Percentiles rank a stretch among this genome's conserved stretches.
Conservation (phyloP, 1,284 basidiomycete genomes). For the Macrocystidia cucumis region DNA sequence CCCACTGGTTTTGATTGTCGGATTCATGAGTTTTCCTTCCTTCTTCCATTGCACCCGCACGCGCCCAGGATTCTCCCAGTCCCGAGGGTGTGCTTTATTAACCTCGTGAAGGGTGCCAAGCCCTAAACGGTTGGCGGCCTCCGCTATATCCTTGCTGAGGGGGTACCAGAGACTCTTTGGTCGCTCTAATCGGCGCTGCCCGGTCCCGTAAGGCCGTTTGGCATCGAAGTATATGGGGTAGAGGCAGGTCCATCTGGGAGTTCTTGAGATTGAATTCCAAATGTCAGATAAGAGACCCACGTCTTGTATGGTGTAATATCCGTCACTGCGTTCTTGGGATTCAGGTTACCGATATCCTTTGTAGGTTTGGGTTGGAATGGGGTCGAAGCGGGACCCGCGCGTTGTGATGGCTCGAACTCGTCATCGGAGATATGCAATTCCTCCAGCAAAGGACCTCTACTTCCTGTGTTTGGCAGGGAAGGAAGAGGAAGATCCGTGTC, state of each 20-base stretch:
- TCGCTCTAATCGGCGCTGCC: conserved; percentile 77
- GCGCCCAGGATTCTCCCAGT: conserved; percentile 95
- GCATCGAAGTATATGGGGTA: conserved; percentile 98
- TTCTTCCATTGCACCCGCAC: conserved; percentile 89
- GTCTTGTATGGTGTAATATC: conserved; percentile 76
- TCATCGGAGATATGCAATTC: conserved; percentile 51
- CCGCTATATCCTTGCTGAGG: conserved; percentile 84
- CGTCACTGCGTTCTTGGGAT: conserved; percentile 36
- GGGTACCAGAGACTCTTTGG: conserved; percentile 91
- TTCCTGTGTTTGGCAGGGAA: conserved; percentile 57
- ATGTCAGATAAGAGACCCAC: conserved; percentile 31
- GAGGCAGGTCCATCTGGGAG: conserved; percentile 80
- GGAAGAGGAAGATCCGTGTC: conserved; percentile 80
- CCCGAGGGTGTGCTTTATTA: conserved; percentile 84
- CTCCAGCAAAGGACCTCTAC: conserved; percentile 69
- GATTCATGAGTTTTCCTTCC: conserved; percentile 67
- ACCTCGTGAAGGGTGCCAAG: conserved; percentile 83
- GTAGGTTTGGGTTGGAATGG: conserved; percentile 24
- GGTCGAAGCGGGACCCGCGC: conserved; percentile 47
- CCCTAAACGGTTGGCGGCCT: conserved; percentile 72
- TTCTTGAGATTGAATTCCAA: conserved; percentile 2
- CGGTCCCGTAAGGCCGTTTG: conserved; percentile 79
- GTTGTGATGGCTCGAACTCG: conserved; percentile 28
- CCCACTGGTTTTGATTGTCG: conserved; percentile 75
- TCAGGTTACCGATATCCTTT: conserved; percentile 14